phyloP scores from a whole-genome alignment of 768 basidiomycete species.

The Mycena haematopus region DNA sequence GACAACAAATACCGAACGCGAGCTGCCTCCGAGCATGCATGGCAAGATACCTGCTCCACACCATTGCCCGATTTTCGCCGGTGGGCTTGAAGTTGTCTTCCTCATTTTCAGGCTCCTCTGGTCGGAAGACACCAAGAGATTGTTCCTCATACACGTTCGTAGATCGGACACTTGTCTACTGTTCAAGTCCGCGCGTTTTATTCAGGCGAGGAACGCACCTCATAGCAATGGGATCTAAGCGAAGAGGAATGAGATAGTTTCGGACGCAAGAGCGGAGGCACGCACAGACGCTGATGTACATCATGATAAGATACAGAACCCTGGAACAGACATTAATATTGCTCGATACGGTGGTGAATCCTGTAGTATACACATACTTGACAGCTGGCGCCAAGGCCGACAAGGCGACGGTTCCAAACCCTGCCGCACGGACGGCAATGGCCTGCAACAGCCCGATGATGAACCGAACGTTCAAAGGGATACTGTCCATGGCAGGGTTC shows the following conservation, averaged over 20 bases:
- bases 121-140: conserved; percentile 80
- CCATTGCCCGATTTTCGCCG: conserved; percentile 56
- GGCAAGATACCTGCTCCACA: conserved; percentile 80
- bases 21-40: conserved; percentile 89
- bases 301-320: conserved; percentile 91
- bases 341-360: neutral
- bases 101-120: conserved; percentile 55
- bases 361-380: conserved; percentile 58
- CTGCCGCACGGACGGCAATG: conserved; percentile 82
- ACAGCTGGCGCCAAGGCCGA: conserved; percentile 86
- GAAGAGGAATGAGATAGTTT: neutral
- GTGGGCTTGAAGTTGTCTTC: conserved; percentile 51
- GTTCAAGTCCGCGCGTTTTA: neutral
- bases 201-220: conserved; percentile 53
- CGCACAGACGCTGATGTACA: conserved; percentile 87
- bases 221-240: conserved; percentile 78
- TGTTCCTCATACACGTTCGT: conserved; percentile 94
- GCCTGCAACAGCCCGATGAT: conserved; percentile 82
- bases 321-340: conserved; percentile 48
- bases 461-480: conserved; percentile 76
- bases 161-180: conserved; percentile 73
- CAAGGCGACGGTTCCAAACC: conserved; percentile 80
- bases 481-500: conserved; percentile 66
- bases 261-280: conserved; percentile 25
- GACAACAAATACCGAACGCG: conserved; percentile 72